Conservation (phyloP, 768 basidiomycete genomes). For the Podaxis mareebaensis region DNA sequence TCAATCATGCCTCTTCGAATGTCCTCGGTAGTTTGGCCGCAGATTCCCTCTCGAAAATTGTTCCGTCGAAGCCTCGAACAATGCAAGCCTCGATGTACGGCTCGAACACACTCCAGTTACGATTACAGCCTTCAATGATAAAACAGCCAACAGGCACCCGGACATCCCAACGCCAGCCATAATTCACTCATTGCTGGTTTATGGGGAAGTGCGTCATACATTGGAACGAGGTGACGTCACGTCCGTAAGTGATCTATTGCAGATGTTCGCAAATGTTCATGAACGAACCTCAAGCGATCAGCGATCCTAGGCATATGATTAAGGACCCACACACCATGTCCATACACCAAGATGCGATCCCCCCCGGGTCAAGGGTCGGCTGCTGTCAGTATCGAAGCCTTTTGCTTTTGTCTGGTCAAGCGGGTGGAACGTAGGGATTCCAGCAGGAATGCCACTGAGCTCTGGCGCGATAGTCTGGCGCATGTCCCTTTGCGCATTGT, state of each 20-base stretch:
- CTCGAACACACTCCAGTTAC: conserved; percentile 67
- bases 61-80: conserved; percentile 11
- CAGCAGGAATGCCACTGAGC: conserved; percentile 29
- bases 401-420: conserved; percentile 50
- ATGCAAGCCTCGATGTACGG: conserved; percentile 49
- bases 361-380: conserved; percentile 63
- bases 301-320: too few relatives aligned
- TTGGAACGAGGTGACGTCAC: too few relatives aligned
- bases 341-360: conserved; percentile 48
- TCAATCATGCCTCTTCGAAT: conserved; percentile 40
- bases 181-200: too few relatives aligned
- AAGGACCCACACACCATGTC: too few relatives aligned
- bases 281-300: too few relatives aligned
- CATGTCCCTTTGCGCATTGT: not conserved
- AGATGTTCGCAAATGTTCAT: too few relatives aligned
- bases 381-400: conserved; percentile 64
- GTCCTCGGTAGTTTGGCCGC: conserved; percentile 56
- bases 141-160: conserved; percentile 65
- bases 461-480: conserved; percentile 27
- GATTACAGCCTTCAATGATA: conserved; percentile 54
- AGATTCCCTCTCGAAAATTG: conserved; percentile 42
- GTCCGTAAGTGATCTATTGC: too few relatives aligned
- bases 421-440: conserved; percentile 41
- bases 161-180: conserved; percentile 27
- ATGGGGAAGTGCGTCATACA: too few relatives aligned